Base-by-base conservation (phyloP, 305 asterid species). In the Fraxinus latifolia region DNA sequence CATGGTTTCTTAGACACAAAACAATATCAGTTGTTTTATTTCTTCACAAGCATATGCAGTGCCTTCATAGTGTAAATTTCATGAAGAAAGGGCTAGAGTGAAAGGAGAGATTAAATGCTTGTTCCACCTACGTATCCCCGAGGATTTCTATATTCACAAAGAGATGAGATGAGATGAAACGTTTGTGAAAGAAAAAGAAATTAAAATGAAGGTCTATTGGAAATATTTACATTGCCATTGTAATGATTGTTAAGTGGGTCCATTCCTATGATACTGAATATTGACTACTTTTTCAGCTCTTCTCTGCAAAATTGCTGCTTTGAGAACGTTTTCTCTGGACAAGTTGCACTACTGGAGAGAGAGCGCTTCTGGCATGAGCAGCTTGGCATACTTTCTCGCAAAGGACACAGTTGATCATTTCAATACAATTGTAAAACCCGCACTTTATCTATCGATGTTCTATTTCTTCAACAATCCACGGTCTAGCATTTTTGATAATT, bases 291-390 rank as follows among this genome's bases (percentile, higher is more conserved):
- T 80, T 70, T 62, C 79, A 93, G 97, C 97, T 73, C 86, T 93
- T 9, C 93, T 93, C 74, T 77, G 85, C 33, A 93, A 93, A 86
- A 93, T 93, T 77, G 88, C 93, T 8, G 97, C 97, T 7, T 79
- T 93, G 91, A 93, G 97, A 85, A 89, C 96, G 7, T 93, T 93
- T 84, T 87, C 97, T 78, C 74, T 81, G 75, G 95, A 93, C 83
- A 93, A 93, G 88, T 81, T 93, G 82, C 96, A 93, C 84, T 93
- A 91, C 86, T 91, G 97, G 97, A 89, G 97, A 87, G 97, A 93
- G 78, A 90, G 97, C 32, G 90, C 93, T 77, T 89, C 94, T 1
- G 97, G 96, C 75, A 93, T 91, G 89, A 91, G 97, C 91, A 87
- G 95, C 88, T 80, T 90, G 90, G 97, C 96, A 0, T 92, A 90